phyloP scores from a whole-genome alignment of 225 moss, liverwort and hornwort genomes.

The Bryoerythrophyllum caledonicum region DNA sequence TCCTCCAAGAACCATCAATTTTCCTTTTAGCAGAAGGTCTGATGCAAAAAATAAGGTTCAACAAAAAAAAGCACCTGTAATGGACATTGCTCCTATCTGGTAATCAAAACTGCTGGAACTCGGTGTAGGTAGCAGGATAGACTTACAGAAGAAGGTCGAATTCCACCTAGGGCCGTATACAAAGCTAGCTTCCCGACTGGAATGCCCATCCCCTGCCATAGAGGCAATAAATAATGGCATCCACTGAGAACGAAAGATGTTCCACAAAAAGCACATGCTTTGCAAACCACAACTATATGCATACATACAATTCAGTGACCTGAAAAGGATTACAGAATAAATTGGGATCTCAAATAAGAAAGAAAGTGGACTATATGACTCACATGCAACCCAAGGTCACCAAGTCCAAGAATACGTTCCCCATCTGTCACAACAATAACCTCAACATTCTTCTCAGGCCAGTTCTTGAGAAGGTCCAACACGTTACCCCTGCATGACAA shows the following conservation, averaged over 20 bases:
- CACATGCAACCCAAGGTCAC: slow-evolving; percentile 78
- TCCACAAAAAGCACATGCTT: slow-evolving; percentile 12
- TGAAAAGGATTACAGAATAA: background rate
- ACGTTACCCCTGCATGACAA: slow-evolving; percentile 65
- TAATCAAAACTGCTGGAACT: slow-evolving; percentile 10
- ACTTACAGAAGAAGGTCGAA: slow-evolving; percentile 79
- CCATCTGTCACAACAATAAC: slow-evolving; percentile 95
- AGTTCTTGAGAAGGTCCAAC: slow-evolving; percentile 68
- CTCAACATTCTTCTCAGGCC: slow-evolving; percentile 74
- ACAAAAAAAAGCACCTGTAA: background rate
- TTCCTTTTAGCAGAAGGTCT: slow-evolving; percentile 16
- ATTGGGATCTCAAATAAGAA: slow-evolving; percentile 1
- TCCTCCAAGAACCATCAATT: slow-evolving; percentile 23
- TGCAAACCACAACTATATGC: slow-evolving; percentile 4
- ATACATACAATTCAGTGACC: background rate
- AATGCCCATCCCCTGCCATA: slow-evolving; percentile 87
- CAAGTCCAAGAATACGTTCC: slow-evolving; percentile 92
- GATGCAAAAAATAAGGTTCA: slow-evolving; percentile 18
- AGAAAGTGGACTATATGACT: slow-evolving; percentile 20
- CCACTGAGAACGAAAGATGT: background rate
- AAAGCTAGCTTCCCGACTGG: slow-evolving; percentile 83
- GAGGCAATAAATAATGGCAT: slow-evolving; percentile 17
- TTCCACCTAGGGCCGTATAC: slow-evolving; percentile 84
- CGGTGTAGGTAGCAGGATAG: background rate
- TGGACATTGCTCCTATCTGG: background rate